Percentiles rank a stretch among this genome's conserved stretches.
Conservation (phyloP, 441 rosid species). For the Theobroma grandiflorum region DNA sequence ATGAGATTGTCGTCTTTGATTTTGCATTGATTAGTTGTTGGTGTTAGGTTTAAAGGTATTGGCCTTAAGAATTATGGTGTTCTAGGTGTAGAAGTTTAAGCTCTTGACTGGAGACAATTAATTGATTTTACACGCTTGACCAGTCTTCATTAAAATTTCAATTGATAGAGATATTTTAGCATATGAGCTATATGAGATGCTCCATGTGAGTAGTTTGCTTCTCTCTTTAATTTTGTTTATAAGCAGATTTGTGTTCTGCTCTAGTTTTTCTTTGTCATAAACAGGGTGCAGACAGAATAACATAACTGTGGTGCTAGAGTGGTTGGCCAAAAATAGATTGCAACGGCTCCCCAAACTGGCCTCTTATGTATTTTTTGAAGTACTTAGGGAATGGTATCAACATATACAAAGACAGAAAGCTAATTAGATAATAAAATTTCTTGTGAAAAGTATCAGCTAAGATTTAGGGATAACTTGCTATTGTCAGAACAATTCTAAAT, state of each 20-base stretch:
- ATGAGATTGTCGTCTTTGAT: neutral
- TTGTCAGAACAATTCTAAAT: neutral
- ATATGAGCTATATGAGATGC: neutral
- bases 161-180: neutral
- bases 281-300: neutral
- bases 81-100: neutral
- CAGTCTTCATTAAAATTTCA: neutral
- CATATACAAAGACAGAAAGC: too few relatives aligned
- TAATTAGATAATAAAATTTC: neutral
- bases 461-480: neutral
- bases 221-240: neutral
- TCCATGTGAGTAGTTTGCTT: neutral
- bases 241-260: neutral
- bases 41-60: neutral
- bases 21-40: neutral
- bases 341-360: neutral
- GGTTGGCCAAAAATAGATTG: neutral
- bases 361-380: neutral
- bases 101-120: neutral
- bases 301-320: neutral
- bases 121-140: neutral
- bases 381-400: neutral
- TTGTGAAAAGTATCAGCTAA: neutral
- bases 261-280: neutral
- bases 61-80: neutral